Percentiles rank a stretch among this genome's conserved stretches.
These are phyloP conservation scores for Sporothrix mexicana DNA, from an alignment of 2,329 filamentous ascomycete species.

Conservation along the genomic window DNA sequence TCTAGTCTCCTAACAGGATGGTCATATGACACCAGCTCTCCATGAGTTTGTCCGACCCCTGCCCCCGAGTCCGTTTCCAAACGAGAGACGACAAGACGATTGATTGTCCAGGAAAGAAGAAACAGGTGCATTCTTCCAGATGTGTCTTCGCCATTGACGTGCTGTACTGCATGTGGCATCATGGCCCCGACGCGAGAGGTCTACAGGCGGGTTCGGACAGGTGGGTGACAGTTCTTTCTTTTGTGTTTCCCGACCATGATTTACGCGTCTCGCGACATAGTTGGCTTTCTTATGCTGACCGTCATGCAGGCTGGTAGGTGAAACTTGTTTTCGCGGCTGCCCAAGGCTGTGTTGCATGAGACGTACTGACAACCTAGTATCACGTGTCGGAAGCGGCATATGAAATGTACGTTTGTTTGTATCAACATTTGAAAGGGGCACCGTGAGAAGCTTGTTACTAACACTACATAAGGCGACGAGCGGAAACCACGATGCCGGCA, in stretches of 20 bases:
- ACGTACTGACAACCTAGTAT: slow-evolving; percentile 11
- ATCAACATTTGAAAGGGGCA: not conserved
- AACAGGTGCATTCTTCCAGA: not conserved
- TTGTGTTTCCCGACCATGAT: not conserved
- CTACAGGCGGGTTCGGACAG: slow-evolving; percentile 11
- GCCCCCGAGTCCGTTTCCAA: not conserved
- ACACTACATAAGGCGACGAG: not conserved
- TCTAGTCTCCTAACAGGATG: not conserved
- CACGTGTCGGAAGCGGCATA: slow-evolving; percentile 17
- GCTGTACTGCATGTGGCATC: slow-evolving; percentile 5
- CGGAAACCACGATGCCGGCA: not conserved
- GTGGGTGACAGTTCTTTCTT: not conserved
- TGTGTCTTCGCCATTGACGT: not conserved
- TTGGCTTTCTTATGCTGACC: not conserved
- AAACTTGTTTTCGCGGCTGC: not conserved
- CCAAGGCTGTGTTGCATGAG: not conserved
- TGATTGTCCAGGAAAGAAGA: not conserved
- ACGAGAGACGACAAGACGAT: not conserved
- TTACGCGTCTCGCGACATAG: not conserved
- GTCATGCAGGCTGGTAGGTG: not conserved
- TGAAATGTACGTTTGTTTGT: slow-evolving; percentile 18
- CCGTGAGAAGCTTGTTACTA: not conserved
- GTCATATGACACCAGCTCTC: not conserved
- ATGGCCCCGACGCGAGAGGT: slow-evolving; percentile 22
- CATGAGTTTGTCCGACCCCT: not conserved